Evolutionary conservation across 1,284 basidiomycete genomes (phyloP), one percentile per base, ranked within the genome.

Genomic region (Fomitopsis palustris): DNA sequence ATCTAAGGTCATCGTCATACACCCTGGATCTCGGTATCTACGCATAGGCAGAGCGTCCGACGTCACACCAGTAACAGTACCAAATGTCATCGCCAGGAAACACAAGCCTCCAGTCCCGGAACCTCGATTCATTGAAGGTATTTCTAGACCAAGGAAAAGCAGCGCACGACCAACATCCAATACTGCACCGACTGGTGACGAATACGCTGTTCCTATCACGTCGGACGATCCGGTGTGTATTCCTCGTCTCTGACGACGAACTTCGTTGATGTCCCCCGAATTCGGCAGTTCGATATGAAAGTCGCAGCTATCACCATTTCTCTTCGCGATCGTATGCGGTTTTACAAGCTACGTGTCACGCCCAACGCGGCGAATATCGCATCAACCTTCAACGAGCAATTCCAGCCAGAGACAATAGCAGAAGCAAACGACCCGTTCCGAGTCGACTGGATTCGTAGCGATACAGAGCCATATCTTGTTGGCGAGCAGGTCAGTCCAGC

Each of bases 31-130:
- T 2, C 83, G 92, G 29, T 89, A 80, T 68, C 77, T 98, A 37
- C 87, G 95, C 29, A 86, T 99, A 52, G 97, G 97, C 27, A 85
- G 86, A 67, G 95, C 96, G 0, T 92, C 88, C n/a, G 95, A 98
- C 69, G 85, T 92, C 29, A 86, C 81, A 37, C 95, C 95, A 10
- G 69, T 87, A 25, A 73, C 83, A 9, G 75, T 96, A 19, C 89
- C 92, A 2, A 88, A 85, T 69, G 89, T 93, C 27, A 86, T 96
- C 62, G 95, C 94, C 21, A 80, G 86, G 55, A 86, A 81, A 70
- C 78, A 75, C 61, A 80, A 76, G 33, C 70, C 72, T 4, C 70
- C 80, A 4, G 71, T 83, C 12, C 76, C 81, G 2, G 62, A 70
- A 14, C 76, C 78, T 2, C 64, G 67, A 14, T 81, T 78, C 57